Conservation (phyloP, 192 early-diverging fungal species). For the Coemansia sp. region DNA sequence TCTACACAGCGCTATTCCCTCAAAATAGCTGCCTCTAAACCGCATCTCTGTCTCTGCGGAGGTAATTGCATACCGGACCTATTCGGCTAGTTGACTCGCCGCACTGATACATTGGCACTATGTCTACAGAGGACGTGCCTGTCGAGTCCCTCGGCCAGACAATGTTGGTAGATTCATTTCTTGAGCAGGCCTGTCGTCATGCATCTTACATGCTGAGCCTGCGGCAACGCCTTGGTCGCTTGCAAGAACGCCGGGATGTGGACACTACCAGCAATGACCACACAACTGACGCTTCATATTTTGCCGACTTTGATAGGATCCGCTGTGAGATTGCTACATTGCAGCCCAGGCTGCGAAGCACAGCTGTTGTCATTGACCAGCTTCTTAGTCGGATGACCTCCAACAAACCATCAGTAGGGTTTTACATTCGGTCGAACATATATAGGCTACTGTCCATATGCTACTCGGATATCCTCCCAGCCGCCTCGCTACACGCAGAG, state of each 20-base stretch:
- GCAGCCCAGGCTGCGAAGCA: slow-evolving; percentile 13
- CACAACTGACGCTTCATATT: neutral
- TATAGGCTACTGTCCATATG: slow-evolving; percentile 25
- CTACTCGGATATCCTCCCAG: slow-evolving; percentile 25
- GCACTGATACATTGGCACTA: neutral
- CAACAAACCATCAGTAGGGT: slow-evolving; percentile 18
- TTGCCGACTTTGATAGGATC: slow-evolving; percentile 10
- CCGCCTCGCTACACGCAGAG: neutral
- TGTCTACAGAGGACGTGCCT: neutral
- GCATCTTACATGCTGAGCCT: slow-evolving; percentile 21
- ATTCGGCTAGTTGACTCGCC: neutral
- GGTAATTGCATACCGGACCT: neutral
- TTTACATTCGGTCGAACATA: slow-evolving; percentile 22
- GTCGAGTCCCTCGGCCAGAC: slow-evolving; percentile 17
- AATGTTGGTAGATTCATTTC: slow-evolving; percentile 45
- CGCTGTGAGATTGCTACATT: slow-evolving; percentile 21
- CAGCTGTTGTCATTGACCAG: slow-evolving; percentile 22
- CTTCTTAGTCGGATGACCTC: slow-evolving; percentile 16
- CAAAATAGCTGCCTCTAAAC: too few relatives aligned
- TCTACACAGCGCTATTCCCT: too few relatives aligned
- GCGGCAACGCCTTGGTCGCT: slow-evolving; percentile 24
- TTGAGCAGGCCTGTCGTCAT: slow-evolving; percentile 33
- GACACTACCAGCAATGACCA: neutral
- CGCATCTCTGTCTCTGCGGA: neutral
- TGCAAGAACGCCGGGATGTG: slow-evolving; percentile 11